Evolutionary conservation across 2,329 filamentous ascomycete genomes (phyloP), one percentile per base, ranked within the genome.

Genomic region (Cercospora sp.): DNA sequence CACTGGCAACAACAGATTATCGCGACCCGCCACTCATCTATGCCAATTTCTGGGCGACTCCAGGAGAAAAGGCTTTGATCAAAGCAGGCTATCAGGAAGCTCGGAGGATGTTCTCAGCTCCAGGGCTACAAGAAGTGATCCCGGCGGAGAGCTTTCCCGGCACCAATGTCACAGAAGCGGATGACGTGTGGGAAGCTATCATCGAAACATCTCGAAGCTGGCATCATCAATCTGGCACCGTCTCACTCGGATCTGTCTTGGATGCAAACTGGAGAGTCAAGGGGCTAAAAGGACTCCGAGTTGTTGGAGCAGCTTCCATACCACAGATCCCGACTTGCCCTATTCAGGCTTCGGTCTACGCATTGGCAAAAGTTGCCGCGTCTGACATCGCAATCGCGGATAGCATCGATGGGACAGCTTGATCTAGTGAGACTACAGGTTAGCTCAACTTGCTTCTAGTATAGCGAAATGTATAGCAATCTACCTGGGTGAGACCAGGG

Each of bases 1-100:
- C 53, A 3, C 61, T 69, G 28, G 58, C 53, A 13, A 88, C 86
- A 0, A 78, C 84, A 0, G 85, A 92, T 73, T 89, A 89, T 0
- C 84, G 86, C 1, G 88, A 91, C 64, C 80, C 83, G 4, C 90
- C 90, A 0, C 76, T 84, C 5, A 89, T 91, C 70, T 80, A 81
- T 60, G 90, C 88, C 79, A 86, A 87, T 76, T 89, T 85, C 77
- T 89, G 77, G 58, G 82, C 64, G 6, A 36, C 60, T 10, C 53
- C 39, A 10, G 67, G 55, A 20, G 67, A 69, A 12, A 67, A 64
- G n/a, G 64, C 67, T 5, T 33, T 58, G 0, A 65, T 69, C 12
- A 45, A 67, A 12, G 64, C 63, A 20, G 67, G 67, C 9, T 65
- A 69, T 33, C 64, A 64, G 16, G 51, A 60, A 1, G 42, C 64